phyloP scores from a whole-genome alignment of 306 rosid genomes.

The Dicorynia guianensis region DNA sequence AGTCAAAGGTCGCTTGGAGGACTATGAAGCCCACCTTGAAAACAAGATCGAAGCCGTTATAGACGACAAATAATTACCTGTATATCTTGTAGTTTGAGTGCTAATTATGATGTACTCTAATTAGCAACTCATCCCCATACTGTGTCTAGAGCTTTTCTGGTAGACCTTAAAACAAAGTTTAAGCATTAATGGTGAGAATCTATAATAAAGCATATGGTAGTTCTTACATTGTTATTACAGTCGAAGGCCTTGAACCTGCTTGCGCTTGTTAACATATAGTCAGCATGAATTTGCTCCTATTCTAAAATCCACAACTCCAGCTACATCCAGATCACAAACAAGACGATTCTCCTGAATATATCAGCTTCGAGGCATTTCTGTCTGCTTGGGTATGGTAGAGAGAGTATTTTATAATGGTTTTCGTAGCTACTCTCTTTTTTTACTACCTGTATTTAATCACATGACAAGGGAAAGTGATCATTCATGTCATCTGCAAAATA shows the following conservation, averaged over 20 bases:
- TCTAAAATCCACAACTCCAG: background rate
- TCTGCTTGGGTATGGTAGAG: too few relatives aligned
- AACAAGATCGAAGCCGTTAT: too few relatives aligned
- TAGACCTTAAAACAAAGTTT: slow-evolving; percentile 27
- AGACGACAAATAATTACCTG: slow-evolving; percentile 26
- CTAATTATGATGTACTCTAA: slow-evolving; percentile 32
- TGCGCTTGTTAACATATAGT: background rate
- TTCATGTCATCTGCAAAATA: too few relatives aligned
- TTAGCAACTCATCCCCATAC: slow-evolving; percentile 13
- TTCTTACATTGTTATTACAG: background rate
- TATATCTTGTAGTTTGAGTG: slow-evolving; percentile 7
- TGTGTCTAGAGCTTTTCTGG: slow-evolving; percentile 10
- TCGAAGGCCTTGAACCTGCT: background rate
- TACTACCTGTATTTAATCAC: too few relatives aligned
- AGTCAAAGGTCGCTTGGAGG: slow-evolving; percentile 79
- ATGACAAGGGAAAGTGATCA: too few relatives aligned
- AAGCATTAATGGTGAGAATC: slow-evolving; percentile 23
- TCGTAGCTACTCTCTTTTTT: too few relatives aligned
- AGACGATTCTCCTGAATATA: too few relatives aligned
- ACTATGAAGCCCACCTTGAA: slow-evolving; percentile 60
- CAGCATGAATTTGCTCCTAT: background rate
- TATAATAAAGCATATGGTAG: background rate
- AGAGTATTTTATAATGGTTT: too few relatives aligned
- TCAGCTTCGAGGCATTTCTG: too few relatives aligned
- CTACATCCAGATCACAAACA: too few relatives aligned